These are phyloP conservation scores for Verruconis gallopava DNA, from an alignment of 2,329 filamentous ascomycete genomes.

Conservation along the genomic window DNA sequence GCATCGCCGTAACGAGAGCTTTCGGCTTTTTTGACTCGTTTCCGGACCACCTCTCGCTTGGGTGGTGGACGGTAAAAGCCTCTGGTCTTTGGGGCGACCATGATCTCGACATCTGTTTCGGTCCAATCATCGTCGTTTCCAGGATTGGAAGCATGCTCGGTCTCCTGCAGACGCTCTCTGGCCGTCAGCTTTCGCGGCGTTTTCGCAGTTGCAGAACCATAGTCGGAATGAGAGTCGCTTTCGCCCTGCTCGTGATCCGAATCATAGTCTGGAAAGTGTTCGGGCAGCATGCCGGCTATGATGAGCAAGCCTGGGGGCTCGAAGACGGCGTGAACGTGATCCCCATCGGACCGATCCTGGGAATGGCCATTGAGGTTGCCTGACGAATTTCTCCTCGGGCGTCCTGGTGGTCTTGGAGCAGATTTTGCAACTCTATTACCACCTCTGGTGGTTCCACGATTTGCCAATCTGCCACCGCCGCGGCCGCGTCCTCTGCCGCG, in stretches of 20 bases:
- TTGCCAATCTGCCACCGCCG: not conserved
- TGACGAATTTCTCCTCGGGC: not conserved
- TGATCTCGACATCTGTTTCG: slow-evolving; percentile 7
- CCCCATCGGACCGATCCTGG: not conserved
- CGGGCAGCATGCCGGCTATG: not conserved
- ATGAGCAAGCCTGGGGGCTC: not conserved
- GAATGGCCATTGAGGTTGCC: not conserved
- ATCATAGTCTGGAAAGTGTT: not conserved
- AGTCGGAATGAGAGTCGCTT: slow-evolving; percentile 3
- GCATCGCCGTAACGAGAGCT: not conserved
- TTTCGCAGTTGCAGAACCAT: not conserved
- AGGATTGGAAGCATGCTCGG: not conserved
- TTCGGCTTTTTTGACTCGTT: slow-evolving; percentile 6
- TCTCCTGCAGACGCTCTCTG: not conserved
- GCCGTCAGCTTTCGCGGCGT: not conserved
- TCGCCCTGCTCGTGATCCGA: slow-evolving; percentile 1
- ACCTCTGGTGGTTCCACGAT: too few species aligned
- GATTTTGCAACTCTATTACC: not conserved
- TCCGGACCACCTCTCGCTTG: slow-evolving; percentile 4
- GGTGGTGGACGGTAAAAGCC: slow-evolving; percentile 9
- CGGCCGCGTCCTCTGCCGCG: not conserved
- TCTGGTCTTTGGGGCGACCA: slow-evolving; percentile 3
- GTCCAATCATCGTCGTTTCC: slow-evolving; percentile 5
- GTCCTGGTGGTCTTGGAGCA: too few species aligned
- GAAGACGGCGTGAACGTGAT: not conserved